Percentiles rank a stretch among this genome's conserved stretches.
phyloP scores from a whole-genome alignment of 768 basidiomycete genomes.

The Jaapia argillacea region DNA sequence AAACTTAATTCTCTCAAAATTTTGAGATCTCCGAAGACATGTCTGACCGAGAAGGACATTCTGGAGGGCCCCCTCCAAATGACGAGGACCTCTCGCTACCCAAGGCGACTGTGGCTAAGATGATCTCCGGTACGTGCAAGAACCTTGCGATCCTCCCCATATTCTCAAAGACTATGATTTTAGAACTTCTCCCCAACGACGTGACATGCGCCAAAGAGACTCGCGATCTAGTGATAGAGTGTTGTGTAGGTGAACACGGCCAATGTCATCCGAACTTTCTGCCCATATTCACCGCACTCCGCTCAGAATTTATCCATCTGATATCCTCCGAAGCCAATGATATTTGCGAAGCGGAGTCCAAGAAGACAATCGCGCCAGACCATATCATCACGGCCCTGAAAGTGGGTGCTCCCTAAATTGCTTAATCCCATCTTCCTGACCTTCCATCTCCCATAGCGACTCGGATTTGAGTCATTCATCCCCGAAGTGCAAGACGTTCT shows the following conservation, averaged over 20 bases:
- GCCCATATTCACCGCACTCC: not conserved
- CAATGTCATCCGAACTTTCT: slow-evolving; percentile 4
- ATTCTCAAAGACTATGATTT: slow-evolving; percentile 1
- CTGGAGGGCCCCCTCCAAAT: slow-evolving; percentile 46
- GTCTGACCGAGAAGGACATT: slow-evolving; percentile 85
- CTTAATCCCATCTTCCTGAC: not conserved
- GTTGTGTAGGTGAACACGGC: slow-evolving; percentile 88
- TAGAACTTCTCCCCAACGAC: slow-evolving; percentile 86
- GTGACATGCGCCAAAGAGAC: slow-evolving; percentile 92
- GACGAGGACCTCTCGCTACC: slow-evolving; percentile 94
- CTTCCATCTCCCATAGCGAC: slow-evolving; percentile 37
- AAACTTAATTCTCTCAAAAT: too few species aligned
- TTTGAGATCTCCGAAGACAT: slow-evolving; percentile 42
- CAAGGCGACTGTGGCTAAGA: slow-evolving; percentile 95
- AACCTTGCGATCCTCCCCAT: too few species aligned
- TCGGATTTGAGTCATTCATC: slow-evolving; percentile 90
- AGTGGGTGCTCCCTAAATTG: slow-evolving; percentile 29
- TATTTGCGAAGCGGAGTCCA: slow-evolving; percentile 94
- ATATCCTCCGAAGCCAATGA: slow-evolving; percentile 97
- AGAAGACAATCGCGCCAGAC: slow-evolving; percentile 98
- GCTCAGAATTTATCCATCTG: slow-evolving; percentile 91
- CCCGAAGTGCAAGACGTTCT: slow-evolving; percentile 86
- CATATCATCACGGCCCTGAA: slow-evolving; percentile 90
- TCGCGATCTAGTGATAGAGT: slow-evolving; percentile 93
- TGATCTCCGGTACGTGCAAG: slow-evolving; percentile 66